Evolutionary conservation across 176 grass and related monocot species (phyloP), one percentile per base, ranked within the genome.

Genomic region (Canna indica): DNA sequence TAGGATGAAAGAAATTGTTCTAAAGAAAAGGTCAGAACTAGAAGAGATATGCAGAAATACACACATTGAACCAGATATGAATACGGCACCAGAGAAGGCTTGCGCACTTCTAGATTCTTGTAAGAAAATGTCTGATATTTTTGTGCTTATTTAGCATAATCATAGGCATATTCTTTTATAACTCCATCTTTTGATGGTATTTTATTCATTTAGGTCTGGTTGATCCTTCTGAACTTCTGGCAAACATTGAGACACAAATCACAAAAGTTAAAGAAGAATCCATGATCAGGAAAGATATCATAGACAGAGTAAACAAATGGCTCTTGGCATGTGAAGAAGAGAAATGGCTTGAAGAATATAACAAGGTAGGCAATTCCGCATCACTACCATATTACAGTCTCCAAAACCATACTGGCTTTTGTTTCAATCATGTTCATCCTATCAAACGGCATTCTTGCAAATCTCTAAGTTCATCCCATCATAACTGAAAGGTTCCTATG

Each of bases 1-100:
- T 76, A 84, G 89, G 87, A 99, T 99, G 89, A 99, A 99, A 78
- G 94, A 99, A 57, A 84, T 99, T 83, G 88, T 93, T 76, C 78
- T 93, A 31, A 99, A 90, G 82, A 99, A 72, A 81, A 90, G 94
- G 75, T 73, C 81, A 67, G 94, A 93, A 65, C 82, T 99, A 61
- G 94, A 99, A 88, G 85, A 68, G n/a, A 87, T 99, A 75, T 99
- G 94, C 71, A 83, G 39, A 84, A 81, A 54, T 67, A 82, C 89
- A 44, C 84, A 99, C 76, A 88, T 90, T 48, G 80, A 90, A 60
- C 89, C 86, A 58, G 86, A 99, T 81, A 84, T 82, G 41, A 99
- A 78, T 78, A 93, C 88, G 36, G 69, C 86, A 80, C 89, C 88
- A 52, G 94, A 99, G 63, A 99, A 99, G 69, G 77, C 86, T 46